Conservation (phyloP, 306 rosid species). For the Chamaecrista fasciculata region DNA sequence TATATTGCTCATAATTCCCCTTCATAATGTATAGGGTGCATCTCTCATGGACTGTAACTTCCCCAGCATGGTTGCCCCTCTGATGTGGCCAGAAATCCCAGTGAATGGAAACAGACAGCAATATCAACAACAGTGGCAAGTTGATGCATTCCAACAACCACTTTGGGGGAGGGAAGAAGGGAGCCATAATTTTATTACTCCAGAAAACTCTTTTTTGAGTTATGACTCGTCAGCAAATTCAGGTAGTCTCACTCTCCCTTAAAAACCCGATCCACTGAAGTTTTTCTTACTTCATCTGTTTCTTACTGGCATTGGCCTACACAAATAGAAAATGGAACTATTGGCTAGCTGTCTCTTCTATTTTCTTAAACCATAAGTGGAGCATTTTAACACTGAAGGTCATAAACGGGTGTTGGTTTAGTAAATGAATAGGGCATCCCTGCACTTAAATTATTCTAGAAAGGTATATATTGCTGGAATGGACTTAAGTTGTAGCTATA, state of each 20-base stretch:
- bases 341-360: background rate
- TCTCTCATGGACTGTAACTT: slow-evolving; percentile 61
- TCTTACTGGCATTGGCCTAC: slow-evolving; percentile 2
- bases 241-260: slow-evolving; percentile 53
- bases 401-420: background rate
- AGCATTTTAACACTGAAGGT: slow-evolving; percentile 7
- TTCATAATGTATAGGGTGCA: slow-evolving; percentile 47
- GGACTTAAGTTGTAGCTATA: background rate
- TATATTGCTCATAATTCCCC: slow-evolving; percentile 18
- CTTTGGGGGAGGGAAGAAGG: slow-evolving; percentile 73
- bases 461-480: background rate
- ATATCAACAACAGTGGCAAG: slow-evolving; percentile 74
- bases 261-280: background rate
- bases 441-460: background rate
- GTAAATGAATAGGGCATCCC: slow-evolving; percentile 1
- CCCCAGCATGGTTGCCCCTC: slow-evolving; percentile 54
- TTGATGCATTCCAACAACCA: slow-evolving; percentile 58
- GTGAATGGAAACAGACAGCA: slow-evolving; percentile 63
- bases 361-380: background rate
- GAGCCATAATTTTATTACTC: slow-evolving; percentile 58
- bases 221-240: slow-evolving; percentile 78
- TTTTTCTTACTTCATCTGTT: background rate
- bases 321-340: background rate
- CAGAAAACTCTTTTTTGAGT: slow-evolving; percentile 74
- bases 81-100: slow-evolving; percentile 64